These are phyloP conservation scores for Fragilaria crotonensis DNA, from an alignment of 108 stramenopile genomes.

Conservation along the genomic window DNA sequence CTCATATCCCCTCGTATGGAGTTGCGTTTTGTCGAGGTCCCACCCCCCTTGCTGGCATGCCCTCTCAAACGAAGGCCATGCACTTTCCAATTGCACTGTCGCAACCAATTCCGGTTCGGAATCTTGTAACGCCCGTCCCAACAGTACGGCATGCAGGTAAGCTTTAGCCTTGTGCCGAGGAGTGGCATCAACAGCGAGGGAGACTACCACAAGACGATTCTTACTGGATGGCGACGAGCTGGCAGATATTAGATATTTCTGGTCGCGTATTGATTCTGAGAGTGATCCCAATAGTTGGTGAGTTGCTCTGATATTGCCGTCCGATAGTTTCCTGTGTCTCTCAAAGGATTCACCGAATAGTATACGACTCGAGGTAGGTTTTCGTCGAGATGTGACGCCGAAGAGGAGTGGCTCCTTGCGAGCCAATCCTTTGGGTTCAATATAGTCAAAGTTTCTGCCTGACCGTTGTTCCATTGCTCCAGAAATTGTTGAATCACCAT, in stretches of 20 bases:
- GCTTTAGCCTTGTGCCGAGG: conserved; percentile 48
- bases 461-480: conserved; percentile 1
- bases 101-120: not conserved
- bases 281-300: conserved; percentile 3
- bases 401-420: conserved; percentile 64
- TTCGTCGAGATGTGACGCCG: conserved; percentile 1
- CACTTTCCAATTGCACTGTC: conserved; percentile 2
- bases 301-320: conserved; percentile 10
- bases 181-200: conserved; percentile 27
- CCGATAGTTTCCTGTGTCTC: not conserved
- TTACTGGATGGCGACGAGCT: not conserved
- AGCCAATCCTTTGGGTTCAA: conserved; percentile 48
- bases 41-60: conserved; percentile 24
- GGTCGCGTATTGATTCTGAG: not conserved
- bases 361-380: not conserved
- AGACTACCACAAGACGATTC: conserved; percentile 26
- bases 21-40: conserved; percentile 30
- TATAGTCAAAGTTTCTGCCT: conserved; percentile 8
- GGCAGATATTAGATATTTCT: not conserved
- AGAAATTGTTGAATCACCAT: conserved; percentile 43
- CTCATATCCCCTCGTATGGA: conserved; percentile 30
- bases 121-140: conserved; percentile 11
- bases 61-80: conserved; percentile 21
- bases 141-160: conserved; percentile 52
- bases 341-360: conserved; percentile 5